Percentiles rank a stretch among this genome's conserved stretches.
Evolutionary conservation across 2,329 filamentous ascomycete species (phyloP).

Genomic region (Cordyceps militaris): DNA sequence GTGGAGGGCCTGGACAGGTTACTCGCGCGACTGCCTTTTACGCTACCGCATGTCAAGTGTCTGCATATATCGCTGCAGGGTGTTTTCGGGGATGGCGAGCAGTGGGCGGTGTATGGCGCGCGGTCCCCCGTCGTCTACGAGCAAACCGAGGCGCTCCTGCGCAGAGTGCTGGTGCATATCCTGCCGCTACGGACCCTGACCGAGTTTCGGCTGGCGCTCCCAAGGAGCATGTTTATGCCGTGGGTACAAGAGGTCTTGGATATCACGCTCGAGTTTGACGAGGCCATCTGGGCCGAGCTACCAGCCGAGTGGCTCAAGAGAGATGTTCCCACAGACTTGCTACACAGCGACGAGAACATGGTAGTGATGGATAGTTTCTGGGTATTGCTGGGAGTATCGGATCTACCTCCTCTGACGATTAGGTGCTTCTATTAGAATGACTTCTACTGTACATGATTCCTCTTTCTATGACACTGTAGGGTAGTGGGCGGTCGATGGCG

Average conservation of each 20-base stretch:
- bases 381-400: neutral
- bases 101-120: neutral
- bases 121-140: neutral
- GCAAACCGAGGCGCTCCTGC: neutral
- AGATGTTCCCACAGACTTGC: neutral
- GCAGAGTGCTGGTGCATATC: neutral
- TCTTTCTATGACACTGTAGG: too few species aligned
- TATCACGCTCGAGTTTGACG: neutral
- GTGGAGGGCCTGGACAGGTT: neutral
- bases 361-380: neutral
- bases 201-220: neutral
- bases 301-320: neutral
- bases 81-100: neutral
- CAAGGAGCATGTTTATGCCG: conserved; percentile 2
- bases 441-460: too few species aligned
- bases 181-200: neutral
- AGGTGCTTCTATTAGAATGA: neutral
- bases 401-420: neutral
- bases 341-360: neutral
- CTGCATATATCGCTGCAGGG: neutral
- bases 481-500: too few species aligned
- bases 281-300: neutral
- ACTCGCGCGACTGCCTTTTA: neutral
- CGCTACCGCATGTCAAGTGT: neutral
- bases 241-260: neutral